Percentiles rank a stretch among this genome's conserved stretches.
phyloP scores from a whole-genome alignment of 2,329 filamentous ascomycete genomes.

The Gremmenia infestans region DNA sequence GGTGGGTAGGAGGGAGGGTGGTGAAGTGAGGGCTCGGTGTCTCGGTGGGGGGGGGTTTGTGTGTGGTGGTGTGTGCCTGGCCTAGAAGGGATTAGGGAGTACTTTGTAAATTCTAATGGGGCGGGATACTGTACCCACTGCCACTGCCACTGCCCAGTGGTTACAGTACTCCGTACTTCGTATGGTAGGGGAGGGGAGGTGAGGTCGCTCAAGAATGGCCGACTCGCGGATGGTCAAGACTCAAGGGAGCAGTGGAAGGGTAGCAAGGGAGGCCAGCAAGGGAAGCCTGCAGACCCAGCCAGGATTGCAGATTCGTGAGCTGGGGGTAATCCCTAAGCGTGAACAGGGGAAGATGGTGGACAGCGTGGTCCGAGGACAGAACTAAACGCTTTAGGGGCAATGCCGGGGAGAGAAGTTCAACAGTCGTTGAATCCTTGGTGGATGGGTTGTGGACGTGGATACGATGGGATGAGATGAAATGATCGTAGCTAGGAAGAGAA shows the following conservation, averaged over 20 bases:
- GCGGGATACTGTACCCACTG: too few relatives aligned
- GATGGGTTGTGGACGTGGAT: background rate
- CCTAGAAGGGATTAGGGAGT: too few relatives aligned
- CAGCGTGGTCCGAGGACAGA: background rate
- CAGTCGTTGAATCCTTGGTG: too few relatives aligned
- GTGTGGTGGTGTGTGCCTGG: too few relatives aligned
- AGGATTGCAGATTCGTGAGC: slow-evolving; percentile 1
- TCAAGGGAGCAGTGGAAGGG: background rate
- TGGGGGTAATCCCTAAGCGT: background rate
- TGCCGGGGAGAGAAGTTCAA: background rate
- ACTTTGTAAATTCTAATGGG: too few relatives aligned
- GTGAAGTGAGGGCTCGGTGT: background rate
- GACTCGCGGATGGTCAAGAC: background rate
- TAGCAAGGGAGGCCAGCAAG: background rate
- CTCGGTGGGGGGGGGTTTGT: background rate
- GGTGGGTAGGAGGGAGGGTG: background rate
- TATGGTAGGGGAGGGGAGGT: background rate
- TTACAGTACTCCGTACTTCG: too few relatives aligned
- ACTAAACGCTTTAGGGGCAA: slow-evolving; percentile 10
- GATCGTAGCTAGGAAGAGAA: background rate
- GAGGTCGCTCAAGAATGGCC: background rate
- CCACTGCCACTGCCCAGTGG: too few relatives aligned
- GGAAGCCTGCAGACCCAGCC: background rate
- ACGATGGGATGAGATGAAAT: background rate
- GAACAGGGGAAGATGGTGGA: background rate